A percentile compares a stretch with the other conserved stretches of the same genome.
Evolutionary conservation across 2,329 filamentous ascomycete species (phyloP).

Genomic region (Colletotrichum sp.): DNA sequence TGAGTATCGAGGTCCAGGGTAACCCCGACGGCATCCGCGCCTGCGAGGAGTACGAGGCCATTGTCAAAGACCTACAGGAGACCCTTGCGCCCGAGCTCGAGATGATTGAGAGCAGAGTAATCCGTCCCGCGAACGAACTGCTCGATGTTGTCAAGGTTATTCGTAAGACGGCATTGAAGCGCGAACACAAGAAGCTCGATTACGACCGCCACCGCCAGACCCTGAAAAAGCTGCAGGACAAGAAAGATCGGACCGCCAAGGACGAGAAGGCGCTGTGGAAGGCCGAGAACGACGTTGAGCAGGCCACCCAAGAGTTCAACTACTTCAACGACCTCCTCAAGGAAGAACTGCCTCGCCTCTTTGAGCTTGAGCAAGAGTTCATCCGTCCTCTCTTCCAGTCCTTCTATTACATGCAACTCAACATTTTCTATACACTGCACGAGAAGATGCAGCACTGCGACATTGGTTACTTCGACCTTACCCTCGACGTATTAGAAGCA

Average conservation of each 20-base stretch:
- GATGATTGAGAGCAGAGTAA: conserved; percentile 93
- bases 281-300: conserved; percentile 88
- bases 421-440: conserved; percentile 98
- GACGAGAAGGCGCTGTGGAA: conserved; percentile 98
- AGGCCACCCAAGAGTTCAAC: conserved; percentile 93
- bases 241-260: conserved; percentile 95
- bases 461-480: conserved; percentile 96
- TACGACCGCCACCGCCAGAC: conserved; percentile 85
- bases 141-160: conserved; percentile 95
- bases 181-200: conserved; percentile 96
- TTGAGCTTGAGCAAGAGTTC: conserved; percentile 88
- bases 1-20: conserved; percentile 79
- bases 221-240: conserved; percentile 94
- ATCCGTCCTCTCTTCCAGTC: conserved; percentile 97
- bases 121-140: conserved; percentile 91
- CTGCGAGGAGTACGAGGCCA: conserved; percentile 93
- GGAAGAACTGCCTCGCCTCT: conserved; percentile 92
- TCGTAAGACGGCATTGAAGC: conserved; percentile 85
- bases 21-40: conserved; percentile 93
- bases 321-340: conserved; percentile 98
- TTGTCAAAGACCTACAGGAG: conserved; percentile 88
- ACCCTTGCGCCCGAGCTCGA: conserved; percentile 91
- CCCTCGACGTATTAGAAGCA: conserved; percentile 87
- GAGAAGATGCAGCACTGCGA: conserved; percentile 98
- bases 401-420: conserved; percentile 99